Base-by-base conservation (phyloP, 2,329 filamentous ascomycete genomes). In the Mollisia scopiformis region DNA sequence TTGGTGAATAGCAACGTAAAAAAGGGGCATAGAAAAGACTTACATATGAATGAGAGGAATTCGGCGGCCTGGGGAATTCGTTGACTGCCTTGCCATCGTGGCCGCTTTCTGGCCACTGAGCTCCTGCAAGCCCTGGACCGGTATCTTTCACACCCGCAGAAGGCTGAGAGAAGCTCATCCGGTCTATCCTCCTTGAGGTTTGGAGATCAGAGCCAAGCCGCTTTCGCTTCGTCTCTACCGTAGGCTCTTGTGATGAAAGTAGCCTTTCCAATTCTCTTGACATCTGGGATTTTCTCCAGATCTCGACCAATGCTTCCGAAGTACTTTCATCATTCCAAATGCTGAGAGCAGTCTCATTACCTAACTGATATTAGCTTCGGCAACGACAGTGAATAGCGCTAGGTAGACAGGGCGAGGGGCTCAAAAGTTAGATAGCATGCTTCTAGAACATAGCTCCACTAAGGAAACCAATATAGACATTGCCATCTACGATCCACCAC, bases 241-340 rank as follows among this genome's bases (percentile, higher is more conserved):
- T 60, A 25, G 62, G 65, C 41, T 73, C 71, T 43, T 70, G 56
- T 1, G 66, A 67, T 7, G 72, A 71, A 11, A 73, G 62, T 35
- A 73, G 53, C 39, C 64, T 68, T 33, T 74, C 70, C 8, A 74
- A 63, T 57, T 74, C 69, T 55, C 64, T 65, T 10, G 68, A 71
- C 8, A 73, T 65, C 37, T 68, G 64, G 25, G 71, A 73, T 50
- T 70, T 72, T 31, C 70, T 67, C 72, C 72, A 74, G 46, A 64
- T 61, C 6, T 70, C 69, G 8, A 72, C 70, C 27, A 73, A 59
- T 11, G 57, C 65, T 11, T 73, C 69, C 10, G 67, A 68, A 33
- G 63, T 66, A 10, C 59, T 58, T 33, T 73, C 69, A 43, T 72
- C 68, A 31, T 67, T 73, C 71, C 71, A 73, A 6, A 61, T 51